phyloP scores from a whole-genome alignment of 371 early-diverging fungal genomes.

The Mucor indicus region DNA sequence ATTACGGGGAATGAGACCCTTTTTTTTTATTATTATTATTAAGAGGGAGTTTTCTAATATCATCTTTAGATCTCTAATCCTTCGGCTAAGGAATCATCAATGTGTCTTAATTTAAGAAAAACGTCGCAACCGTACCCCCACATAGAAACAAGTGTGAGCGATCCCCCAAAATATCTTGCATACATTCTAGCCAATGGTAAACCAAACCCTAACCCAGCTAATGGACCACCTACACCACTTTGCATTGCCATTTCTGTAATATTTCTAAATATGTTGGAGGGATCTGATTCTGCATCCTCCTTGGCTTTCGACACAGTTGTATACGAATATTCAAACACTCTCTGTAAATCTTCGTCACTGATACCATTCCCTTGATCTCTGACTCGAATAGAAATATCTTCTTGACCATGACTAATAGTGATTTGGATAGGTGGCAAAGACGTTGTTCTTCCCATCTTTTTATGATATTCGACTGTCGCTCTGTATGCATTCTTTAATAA shows the following conservation, averaged over 20 bases:
- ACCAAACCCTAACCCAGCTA: slow-evolving; percentile 77
- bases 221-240: slow-evolving; percentile 82
- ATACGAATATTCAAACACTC: slow-evolving; percentile 90
- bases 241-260: slow-evolving; percentile 75
- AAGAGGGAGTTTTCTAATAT: too few species aligned
- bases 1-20: too few species aligned
- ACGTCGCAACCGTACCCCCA: slow-evolving; percentile 91
- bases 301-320: slow-evolving; percentile 79
- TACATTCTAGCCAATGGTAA: slow-evolving; percentile 91
- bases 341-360: slow-evolving; percentile 64
- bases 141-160: slow-evolving; percentile 80
- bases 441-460: slow-evolving; percentile 38
- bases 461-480: slow-evolving; percentile 83
- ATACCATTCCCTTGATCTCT: slow-evolving; percentile 96
- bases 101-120: slow-evolving; percentile 82
- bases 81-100: slow-evolving; percentile 60
- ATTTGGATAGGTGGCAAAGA: slow-evolving; percentile 74
- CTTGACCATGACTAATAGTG: slow-evolving; percentile 75
- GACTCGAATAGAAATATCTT: slow-evolving; percentile 84
- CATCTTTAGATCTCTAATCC: slow-evolving; percentile 48
- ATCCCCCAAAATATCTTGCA: slow-evolving; percentile 92
- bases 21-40: too few species aligned
- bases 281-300: slow-evolving; percentile 43
- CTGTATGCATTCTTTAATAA: slow-evolving; percentile 90
- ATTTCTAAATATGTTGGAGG: slow-evolving; percentile 54